These are phyloP conservation scores for Gymnopilus dilepis DNA, from an alignment of 768 basidiomycete species.

Conservation along the genomic window DNA sequence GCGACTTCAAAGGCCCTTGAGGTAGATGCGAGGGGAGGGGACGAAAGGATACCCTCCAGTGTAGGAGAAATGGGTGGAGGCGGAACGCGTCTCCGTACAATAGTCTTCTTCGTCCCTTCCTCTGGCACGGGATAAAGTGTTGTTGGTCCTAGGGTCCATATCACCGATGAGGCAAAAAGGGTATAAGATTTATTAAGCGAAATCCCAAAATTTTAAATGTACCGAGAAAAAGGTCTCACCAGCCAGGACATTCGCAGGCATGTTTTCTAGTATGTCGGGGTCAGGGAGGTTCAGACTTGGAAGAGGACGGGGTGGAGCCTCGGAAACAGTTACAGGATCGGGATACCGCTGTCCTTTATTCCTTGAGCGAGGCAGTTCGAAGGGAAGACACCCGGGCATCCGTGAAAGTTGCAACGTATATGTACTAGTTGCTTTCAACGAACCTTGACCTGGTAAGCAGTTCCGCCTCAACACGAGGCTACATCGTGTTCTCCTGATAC, in stretches of 20 bases:
- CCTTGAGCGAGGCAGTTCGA: conserved; percentile 23
- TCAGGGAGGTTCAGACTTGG: conserved; percentile 22
- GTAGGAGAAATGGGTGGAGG: conserved; percentile 42
- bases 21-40: conserved; percentile 30
- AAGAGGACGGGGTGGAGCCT: conserved; percentile 15
- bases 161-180: background rate
- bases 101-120: conserved; percentile 40
- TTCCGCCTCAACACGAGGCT: conserved; percentile 41
- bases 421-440: conserved; percentile 21
- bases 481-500: conserved; percentile 41
- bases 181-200: conserved; percentile 1
- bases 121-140: conserved; percentile 46
- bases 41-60: conserved; percentile 43
- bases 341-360: conserved; percentile 20
- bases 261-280: conserved; percentile 6
- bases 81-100: conserved; percentile 42
- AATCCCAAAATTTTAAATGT: conserved; percentile 4
- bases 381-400: conserved; percentile 38
- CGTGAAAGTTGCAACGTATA: conserved; percentile 25
- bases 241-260: conserved; percentile 12
- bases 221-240: conserved; percentile 22
- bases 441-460: conserved; percentile 30
- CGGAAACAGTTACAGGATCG: conserved; percentile 23
- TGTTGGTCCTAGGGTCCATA: conserved; percentile 36
- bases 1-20: conserved; percentile 15